A percentile compares a stretch with the other conserved stretches of the same genome.
phyloP scores from a whole-genome alignment of 306 rosid genomes.

The Lupinus albus region DNA sequence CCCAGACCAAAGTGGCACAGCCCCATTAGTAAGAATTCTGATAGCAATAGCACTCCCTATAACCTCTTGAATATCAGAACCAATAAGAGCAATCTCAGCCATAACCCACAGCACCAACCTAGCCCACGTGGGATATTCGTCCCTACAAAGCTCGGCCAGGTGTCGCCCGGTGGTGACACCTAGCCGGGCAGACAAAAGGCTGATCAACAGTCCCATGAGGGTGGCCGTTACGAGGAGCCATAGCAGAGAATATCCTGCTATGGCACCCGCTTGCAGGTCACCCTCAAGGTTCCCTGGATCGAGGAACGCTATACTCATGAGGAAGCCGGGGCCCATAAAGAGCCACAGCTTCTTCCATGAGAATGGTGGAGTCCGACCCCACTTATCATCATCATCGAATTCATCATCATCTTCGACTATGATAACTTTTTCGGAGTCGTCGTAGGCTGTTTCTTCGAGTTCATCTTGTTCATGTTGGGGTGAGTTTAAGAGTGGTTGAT shows the following conservation, averaged over 20 bases:
- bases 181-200: slow-evolving; percentile 82
- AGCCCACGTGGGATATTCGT: slow-evolving; percentile 94
- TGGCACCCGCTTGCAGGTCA: slow-evolving; percentile 91
- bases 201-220: slow-evolving; percentile 82
- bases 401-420: slow-evolving; percentile 66
- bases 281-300: slow-evolving; percentile 97
- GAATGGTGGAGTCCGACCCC: slow-evolving; percentile 61
- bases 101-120: slow-evolving; percentile 76
- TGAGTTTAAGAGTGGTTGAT: slow-evolving; percentile 50
- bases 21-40: slow-evolving; percentile 76
- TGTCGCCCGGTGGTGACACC: slow-evolving; percentile 95
- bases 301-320: slow-evolving; percentile 89
- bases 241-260: slow-evolving; percentile 86
- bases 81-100: slow-evolving; percentile 94
- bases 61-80: slow-evolving; percentile 94
- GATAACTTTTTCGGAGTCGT: slow-evolving; percentile 63
- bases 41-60: slow-evolving; percentile 96
- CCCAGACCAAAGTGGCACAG: slow-evolving; percentile 89
- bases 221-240: slow-evolving; percentile 98
- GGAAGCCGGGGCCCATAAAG: slow-evolving; percentile 90
- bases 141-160: slow-evolving; percentile 90
- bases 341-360: slow-evolving; percentile 97
- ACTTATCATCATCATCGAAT: slow-evolving; percentile 3
- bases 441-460: slow-evolving; percentile 62
- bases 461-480: neutral